phyloP scores from a whole-genome alignment of 2,329 filamentous ascomycete species.

The Microcyclosporella mali region DNA sequence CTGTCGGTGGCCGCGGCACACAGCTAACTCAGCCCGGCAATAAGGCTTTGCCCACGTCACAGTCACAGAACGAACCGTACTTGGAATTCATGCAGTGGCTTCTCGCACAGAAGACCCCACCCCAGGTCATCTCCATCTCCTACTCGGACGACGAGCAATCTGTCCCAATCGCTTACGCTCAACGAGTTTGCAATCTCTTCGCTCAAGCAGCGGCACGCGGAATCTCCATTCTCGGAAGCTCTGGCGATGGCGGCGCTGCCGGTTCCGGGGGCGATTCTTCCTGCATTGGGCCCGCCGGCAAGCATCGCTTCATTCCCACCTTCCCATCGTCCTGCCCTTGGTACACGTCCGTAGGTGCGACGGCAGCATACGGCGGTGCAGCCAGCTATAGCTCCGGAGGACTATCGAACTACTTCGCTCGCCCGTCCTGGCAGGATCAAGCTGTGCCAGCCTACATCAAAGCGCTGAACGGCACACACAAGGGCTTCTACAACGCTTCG shows the following conservation, averaged over 20 bases:
- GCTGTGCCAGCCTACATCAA: slow-evolving; percentile 37
- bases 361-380: slow-evolving; percentile 36
- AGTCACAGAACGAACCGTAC: slow-evolving; percentile 56
- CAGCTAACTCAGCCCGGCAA: no score
- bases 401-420: slow-evolving; percentile 40
- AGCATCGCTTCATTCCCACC: slow-evolving; percentile 41
- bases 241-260: slow-evolving; percentile 53
- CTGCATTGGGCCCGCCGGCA: slow-evolving; percentile 41
- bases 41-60: no score
- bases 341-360: slow-evolving; percentile 42
- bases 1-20: no score
- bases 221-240: slow-evolving; percentile 55
- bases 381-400: slow-evolving; percentile 37
- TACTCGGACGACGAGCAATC: slow-evolving; percentile 62
- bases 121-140: slow-evolving; percentile 57
- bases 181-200: slow-evolving; percentile 57
- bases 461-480: slow-evolving; percentile 34
- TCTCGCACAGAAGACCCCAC: slow-evolving; percentile 49
- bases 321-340: slow-evolving; percentile 45
- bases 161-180: slow-evolving; percentile 54
- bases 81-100: slow-evolving; percentile 56
- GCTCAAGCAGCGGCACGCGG: slow-evolving; percentile 59
- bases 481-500: slow-evolving; percentile 38
- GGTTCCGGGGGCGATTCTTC: slow-evolving; percentile 32
- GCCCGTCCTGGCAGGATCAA: slow-evolving; percentile 38